phyloP scores from a whole-genome alignment of 306 rosid genomes.

The Hippophae gyantsensis region DNA sequence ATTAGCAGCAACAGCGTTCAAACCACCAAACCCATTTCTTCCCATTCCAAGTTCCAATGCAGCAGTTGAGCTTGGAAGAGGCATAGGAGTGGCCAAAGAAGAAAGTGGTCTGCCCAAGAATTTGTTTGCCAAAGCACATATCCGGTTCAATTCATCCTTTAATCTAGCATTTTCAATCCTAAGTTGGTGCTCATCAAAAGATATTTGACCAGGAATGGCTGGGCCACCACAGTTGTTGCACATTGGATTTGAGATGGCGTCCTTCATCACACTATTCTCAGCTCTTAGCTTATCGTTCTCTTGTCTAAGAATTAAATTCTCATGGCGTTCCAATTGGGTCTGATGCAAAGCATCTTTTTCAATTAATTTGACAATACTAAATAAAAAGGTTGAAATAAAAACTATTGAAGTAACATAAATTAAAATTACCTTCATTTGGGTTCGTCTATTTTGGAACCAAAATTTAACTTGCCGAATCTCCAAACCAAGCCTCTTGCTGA shows the following conservation, averaged over 20 bases:
- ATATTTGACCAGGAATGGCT: conserved; percentile 66
- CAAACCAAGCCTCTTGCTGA: conserved; percentile 59
- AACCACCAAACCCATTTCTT: conserved; percentile 42
- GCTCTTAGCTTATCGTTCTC: conserved; percentile 86
- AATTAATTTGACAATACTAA: conserved; percentile 2
- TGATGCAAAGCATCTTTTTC: conserved; percentile 24
- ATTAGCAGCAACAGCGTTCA: conserved; percentile 15
- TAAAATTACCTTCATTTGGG: conserved; percentile 76
- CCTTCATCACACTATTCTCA: conserved; percentile 63
- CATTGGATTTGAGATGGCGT: conserved; percentile 54
- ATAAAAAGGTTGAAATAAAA: conserved; percentile 1
- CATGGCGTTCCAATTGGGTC: conserved; percentile 89
- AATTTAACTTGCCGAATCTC: conserved; percentile 82
- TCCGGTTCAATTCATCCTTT: conserved; percentile 59
- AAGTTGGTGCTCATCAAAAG: conserved; percentile 69
- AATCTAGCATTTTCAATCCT: conserved; percentile 73
- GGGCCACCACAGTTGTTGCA: conserved; percentile 80
- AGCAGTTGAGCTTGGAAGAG: conserved; percentile 26
- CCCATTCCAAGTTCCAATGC: conserved; percentile 65
- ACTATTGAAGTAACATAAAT: background rate
- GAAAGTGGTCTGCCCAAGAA: conserved; percentile 62
- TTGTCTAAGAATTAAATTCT: conserved; percentile 64
- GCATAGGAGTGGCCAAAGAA: conserved; percentile 26
- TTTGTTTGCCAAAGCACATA: conserved; percentile 43
- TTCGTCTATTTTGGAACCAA: conserved; percentile 92